Evolutionary conservation across 2,329 filamentous ascomycete species (phyloP), one percentile per base, ranked within the genome.

Genomic region (Emmonsiellopsis sp.): DNA sequence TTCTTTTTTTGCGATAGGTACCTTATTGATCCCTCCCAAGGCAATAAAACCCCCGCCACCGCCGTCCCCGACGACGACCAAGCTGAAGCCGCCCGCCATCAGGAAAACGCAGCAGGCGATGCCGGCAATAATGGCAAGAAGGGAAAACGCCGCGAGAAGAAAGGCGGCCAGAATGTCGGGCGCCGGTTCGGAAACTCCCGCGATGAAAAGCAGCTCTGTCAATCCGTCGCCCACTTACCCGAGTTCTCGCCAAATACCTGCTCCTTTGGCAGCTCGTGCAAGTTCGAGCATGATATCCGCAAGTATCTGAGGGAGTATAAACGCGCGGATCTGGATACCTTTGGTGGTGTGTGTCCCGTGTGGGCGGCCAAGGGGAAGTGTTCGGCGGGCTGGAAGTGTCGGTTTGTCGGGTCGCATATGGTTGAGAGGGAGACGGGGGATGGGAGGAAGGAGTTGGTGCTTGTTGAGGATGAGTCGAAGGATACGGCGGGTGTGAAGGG

Each of bases 361-460:
- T 96, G 83, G 69, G 84, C 88, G 59, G 76, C 77, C 13, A 81
- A 85, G 58, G 91, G 91, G 10, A 82, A 78, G 57, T 98, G 93
- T 63, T 79, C 81, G 48, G 82, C 86, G 11, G 93, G 93, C 5
- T 98, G 92, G 91, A 95, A 92, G 68, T 98, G 93, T 68, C 86
- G 92, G 20, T 95, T 96, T 65, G 86, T 89, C 35, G 80, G 80
- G 58, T 94, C 89, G 58, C 93, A 98, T 71, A 93, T 89, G 62
- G 79, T 84, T 57, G 92, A 97, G 71, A 72, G 87, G 26, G 82
- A 87, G 59, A 82, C 77, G 16, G 83, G 85, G 52, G 91, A 95
- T 67, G 92, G 90, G 7, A 81, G 81, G 60, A 89, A 87, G 63
- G 92, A 97, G 71, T 73, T 97, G 51, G 76, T 92, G 34, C 76